Evolutionary conservation across 2,329 filamentous ascomycete species (phyloP).

Genomic region (Phialocephala sp.): DNA sequence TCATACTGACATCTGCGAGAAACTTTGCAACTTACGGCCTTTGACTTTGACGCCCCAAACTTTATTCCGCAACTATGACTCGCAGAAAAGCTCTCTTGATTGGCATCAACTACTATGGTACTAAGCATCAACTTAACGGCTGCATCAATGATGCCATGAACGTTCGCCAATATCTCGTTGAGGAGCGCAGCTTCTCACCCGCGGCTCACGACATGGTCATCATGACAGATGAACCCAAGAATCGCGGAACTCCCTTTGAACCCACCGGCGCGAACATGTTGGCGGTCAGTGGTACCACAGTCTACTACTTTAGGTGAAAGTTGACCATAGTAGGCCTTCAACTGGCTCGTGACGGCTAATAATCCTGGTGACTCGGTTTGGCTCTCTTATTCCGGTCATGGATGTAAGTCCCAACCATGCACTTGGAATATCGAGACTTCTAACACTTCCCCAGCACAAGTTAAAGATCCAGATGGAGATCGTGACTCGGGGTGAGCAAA

Average conservation of each 20-base stretch:
- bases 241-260: conserved; percentile 44
- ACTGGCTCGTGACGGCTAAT: conserved; percentile 58
- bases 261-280: conserved; percentile 46
- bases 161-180: conserved; percentile 46
- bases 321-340: conserved; percentile 48
- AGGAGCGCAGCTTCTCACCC: conserved; percentile 35
- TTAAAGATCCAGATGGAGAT: conserved; percentile 50
- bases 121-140: conserved; percentile 29
- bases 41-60: not conserved
- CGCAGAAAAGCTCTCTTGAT: conserved; percentile 56
- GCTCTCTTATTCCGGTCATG: conserved; percentile 64
- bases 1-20: not conserved
- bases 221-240: conserved; percentile 38
- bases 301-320: not conserved
- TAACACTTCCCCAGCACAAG: conserved; percentile 44
- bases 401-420: conserved; percentile 43
- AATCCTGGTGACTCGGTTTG: conserved; percentile 59
- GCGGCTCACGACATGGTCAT: conserved; percentile 27
- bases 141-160: conserved; percentile 46
- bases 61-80: conserved; percentile 16
- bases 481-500: conserved; percentile 42
- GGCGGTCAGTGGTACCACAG: conserved; percentile 42
- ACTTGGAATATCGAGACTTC: not conserved
- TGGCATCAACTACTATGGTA: conserved; percentile 50
- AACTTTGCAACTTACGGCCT: not conserved